A percentile compares a stretch with the other conserved stretches of the same genome.
These are phyloP conservation scores for Malassezia nana DNA, from an alignment of 1,284 basidiomycete genomes.

Conservation along the genomic window DNA sequence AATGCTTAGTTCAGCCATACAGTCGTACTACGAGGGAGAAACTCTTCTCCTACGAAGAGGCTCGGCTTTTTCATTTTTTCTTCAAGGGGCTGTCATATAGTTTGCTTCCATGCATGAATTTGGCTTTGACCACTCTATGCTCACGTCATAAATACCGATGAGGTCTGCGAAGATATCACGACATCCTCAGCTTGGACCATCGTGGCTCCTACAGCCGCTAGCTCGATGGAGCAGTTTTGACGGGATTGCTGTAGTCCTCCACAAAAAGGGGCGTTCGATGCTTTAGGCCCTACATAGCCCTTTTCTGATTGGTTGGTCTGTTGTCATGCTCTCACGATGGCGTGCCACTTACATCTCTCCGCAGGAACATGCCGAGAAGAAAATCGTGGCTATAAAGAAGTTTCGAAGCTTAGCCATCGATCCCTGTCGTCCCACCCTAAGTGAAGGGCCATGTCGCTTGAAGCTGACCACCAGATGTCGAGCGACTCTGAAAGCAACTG, in stretches of 20 bases:
- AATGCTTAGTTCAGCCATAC: too few species aligned
- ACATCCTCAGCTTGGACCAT: too few species aligned
- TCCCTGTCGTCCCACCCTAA: neutral
- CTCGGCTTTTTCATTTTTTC: too few species aligned
- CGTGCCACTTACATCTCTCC: slow-evolving; percentile 5
- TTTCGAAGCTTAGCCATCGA: neutral
- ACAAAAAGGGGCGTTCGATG: neutral
- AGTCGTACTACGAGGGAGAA: too few species aligned
- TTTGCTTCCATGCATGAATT: too few species aligned
- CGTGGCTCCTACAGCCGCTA: too few species aligned
- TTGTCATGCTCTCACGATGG: neutral
- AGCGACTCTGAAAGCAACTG: neutral
- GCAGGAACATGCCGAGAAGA: neutral
- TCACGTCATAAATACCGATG: too few species aligned
- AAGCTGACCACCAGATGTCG: neutral
- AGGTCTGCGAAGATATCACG: too few species aligned
- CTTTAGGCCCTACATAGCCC: neutral
- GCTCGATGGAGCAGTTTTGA: neutral
- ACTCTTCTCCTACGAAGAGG: too few species aligned
- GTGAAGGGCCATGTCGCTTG: neutral
- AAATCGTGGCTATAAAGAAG: neutral
- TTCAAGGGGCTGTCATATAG: too few species aligned
- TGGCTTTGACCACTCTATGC: too few species aligned
- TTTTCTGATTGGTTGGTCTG: neutral
- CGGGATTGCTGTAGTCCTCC: neutral